A percentile compares a stretch with the other conserved stretches of the same genome.
phyloP scores from a whole-genome alignment of 2,329 filamentous ascomycete species.

The Exophiala spinifera region DNA sequence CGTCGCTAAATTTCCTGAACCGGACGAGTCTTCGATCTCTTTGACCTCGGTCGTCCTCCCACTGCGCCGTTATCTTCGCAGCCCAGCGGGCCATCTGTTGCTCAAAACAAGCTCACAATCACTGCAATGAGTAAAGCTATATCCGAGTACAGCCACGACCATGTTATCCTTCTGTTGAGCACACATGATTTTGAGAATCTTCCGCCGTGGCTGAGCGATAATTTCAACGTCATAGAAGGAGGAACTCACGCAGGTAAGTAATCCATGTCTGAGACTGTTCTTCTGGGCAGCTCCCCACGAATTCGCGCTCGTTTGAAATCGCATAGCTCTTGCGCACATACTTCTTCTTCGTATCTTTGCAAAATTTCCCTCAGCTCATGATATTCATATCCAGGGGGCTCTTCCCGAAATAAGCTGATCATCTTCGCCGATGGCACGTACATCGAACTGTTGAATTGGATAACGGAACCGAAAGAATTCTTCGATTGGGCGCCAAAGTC shows the following conservation, averaged over 20 bases:
- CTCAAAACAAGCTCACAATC: not conserved
- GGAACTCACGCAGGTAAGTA: slow-evolving; percentile 25
- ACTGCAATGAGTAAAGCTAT: slow-evolving; percentile 2
- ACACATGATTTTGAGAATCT: slow-evolving; percentile 25
- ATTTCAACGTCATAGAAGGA: slow-evolving; percentile 30
- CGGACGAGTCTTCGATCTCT: too few relatives aligned
- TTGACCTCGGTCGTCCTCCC: too few relatives aligned
- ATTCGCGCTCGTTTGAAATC: too few relatives aligned
- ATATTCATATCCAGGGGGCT: slow-evolving; percentile 18
- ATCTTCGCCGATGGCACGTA: slow-evolving; percentile 31
- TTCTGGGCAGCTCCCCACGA: not conserved
- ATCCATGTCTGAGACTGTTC: not conserved
- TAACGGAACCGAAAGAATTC: slow-evolving; percentile 23
- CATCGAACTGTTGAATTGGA: slow-evolving; percentile 31
- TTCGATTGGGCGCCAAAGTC: slow-evolving; percentile 28
- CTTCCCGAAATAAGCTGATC: slow-evolving; percentile 30
- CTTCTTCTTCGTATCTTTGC: not conserved
- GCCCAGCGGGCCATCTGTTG: too few relatives aligned
- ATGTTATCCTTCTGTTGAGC: slow-evolving; percentile 28
- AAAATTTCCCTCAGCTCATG: not conserved
- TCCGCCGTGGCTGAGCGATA: slow-evolving; percentile 28
- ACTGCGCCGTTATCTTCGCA: too few relatives aligned
- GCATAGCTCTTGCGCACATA: not conserved
- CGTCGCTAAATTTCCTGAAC: too few relatives aligned
- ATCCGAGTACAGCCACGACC: slow-evolving; percentile 24